Base-by-base conservation (phyloP, 2,329 filamentous ascomycete genomes). In the Alternaria longipes region DNA sequence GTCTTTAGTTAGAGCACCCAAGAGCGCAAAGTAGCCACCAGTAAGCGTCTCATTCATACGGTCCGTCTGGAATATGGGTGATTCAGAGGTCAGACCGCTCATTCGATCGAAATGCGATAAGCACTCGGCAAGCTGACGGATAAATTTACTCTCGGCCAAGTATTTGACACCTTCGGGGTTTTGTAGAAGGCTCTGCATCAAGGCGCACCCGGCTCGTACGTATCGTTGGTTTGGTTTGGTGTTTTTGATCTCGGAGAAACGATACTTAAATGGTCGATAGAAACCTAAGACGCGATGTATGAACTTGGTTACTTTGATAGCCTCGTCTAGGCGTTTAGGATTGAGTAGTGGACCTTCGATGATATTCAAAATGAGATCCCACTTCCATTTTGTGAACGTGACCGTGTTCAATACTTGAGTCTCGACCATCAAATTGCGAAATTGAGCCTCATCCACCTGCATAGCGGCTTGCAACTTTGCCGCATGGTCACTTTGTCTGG, bases 371-470 rank as follows among this genome's bases (percentile, higher is more conserved):
- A 99, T 93, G 38, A 97, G 84, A 63, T 97, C 93, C 95, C 96
- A 99, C 75, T 97, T 94, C 95, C 95, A 99, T 77, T 99, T 99
- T 40, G 89, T 84, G 73, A 91, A 97, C 69, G 97, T 97, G 63
- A 93, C 93, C 62, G 92, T 95, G 64, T 90, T 92, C 46, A 98
- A 83, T 2, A 99, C 93, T 56, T 93, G 89, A 4, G 92, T 95
- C 62, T 98, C 91, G 18, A 93, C 77, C 73, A 91, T 85, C 28
- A 87, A 81, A 56, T 84, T 84, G 42, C 88, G 83, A 68, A 91
- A 90, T 56, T 86, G 84, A 1, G 84, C 84, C 69, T 90, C 88
- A 65, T 91, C 89, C 80, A 90, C 86, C 26, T 85, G 81, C 54
- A 87, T 84, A 53, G 84, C 87, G 49, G 88, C 80, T 68, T 88